Conservation (phyloP, 1,284 basidiomycete genomes). For the Ganoderma multipileum region DNA sequence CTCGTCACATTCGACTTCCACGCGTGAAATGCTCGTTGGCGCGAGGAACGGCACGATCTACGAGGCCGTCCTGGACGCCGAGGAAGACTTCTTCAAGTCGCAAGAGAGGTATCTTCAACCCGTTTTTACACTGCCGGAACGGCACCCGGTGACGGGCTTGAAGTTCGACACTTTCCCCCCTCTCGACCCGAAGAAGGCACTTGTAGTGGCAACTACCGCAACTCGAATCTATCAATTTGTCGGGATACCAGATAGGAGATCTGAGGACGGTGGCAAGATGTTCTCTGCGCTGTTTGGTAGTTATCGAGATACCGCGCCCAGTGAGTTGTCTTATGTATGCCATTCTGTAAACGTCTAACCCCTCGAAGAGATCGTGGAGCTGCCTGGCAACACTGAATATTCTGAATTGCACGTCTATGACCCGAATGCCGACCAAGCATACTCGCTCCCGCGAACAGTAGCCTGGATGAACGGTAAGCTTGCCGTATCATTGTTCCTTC, state of each 20-base stretch:
- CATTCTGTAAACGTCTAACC: constrained; percentile 31
- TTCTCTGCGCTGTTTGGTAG: constrained; percentile 77
- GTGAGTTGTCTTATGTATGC: constrained; percentile 53
- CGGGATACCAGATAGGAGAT: constrained; percentile 68
- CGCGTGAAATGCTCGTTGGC: constrained; percentile 90
- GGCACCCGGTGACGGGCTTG: constrained; percentile 82
- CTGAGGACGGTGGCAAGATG: constrained; percentile 80
- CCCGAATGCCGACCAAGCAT: constrained; percentile 71
- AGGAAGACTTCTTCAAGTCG: constrained; percentile 93
- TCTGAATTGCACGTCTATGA: constrained; percentile 85
- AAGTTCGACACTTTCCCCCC: constrained; percentile 80
- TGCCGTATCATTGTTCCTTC: neutral
- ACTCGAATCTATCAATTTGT: constrained; percentile 93
- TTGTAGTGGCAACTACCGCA: constrained; percentile 87
- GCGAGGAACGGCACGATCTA: constrained; percentile 85
- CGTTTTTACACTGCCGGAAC: constrained; percentile 82
- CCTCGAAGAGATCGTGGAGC: constrained; percentile 79
- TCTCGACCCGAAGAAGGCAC: constrained; percentile 61
- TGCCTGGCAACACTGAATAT: constrained; percentile 76
- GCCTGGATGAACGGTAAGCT: constrained; percentile 91
- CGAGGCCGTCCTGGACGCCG: constrained; percentile 84
- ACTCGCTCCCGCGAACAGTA: constrained; percentile 69
- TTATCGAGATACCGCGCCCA: constrained; percentile 80
- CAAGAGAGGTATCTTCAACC: constrained; percentile 83
- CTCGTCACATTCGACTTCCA: constrained; percentile 71